These are phyloP conservation scores for Domatiomyces globalis DNA, from an alignment of 2,329 filamentous ascomycete species.

Conservation along the genomic window DNA sequence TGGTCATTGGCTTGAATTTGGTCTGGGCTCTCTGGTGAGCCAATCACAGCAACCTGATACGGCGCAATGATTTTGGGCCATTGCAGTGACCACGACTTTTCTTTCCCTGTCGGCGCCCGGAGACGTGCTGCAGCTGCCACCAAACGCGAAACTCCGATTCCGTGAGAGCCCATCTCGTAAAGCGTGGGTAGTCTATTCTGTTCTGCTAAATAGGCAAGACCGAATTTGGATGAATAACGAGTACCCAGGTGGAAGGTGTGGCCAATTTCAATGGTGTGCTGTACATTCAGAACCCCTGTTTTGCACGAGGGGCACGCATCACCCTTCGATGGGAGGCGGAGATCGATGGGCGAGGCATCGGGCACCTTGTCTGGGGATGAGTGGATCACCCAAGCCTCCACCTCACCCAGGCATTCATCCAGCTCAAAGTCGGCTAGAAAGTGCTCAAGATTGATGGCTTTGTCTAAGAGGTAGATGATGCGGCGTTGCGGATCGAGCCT, in stretches of 20 bases:
- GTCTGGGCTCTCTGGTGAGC: slow-evolving; percentile 31
- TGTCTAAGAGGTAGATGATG: slow-evolving; percentile 14
- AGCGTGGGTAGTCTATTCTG: slow-evolving; percentile 32
- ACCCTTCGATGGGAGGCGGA: slow-evolving; percentile 51
- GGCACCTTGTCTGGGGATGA: background rate
- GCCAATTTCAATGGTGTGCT: slow-evolving; percentile 73
- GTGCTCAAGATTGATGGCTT: slow-evolving; percentile 2
- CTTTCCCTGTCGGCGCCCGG: slow-evolving; percentile 53
- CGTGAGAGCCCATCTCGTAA: slow-evolving; percentile 92
- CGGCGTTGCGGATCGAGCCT: background rate
- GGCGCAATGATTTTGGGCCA: slow-evolving; percentile 84
- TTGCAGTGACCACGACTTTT: slow-evolving; percentile 36
- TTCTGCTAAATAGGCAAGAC: slow-evolving; percentile 37
- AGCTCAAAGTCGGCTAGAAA: background rate
- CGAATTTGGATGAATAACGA: slow-evolving; percentile 65
- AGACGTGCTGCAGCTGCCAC: slow-evolving; percentile 74
- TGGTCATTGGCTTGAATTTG: slow-evolving; percentile 33
- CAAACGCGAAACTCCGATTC: slow-evolving; percentile 82
- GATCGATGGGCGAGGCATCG: slow-evolving; percentile 23
- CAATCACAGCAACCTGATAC: slow-evolving; percentile 59
- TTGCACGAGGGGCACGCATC: slow-evolving; percentile 62
- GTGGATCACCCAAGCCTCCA: slow-evolving; percentile 7
- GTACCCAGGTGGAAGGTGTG: slow-evolving; percentile 93
- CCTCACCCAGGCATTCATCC: background rate
- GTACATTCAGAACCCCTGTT: slow-evolving; percentile 46